phyloP scores from a whole-genome alignment of 768 basidiomycete species.

The Chalciporus piperatus region DNA sequence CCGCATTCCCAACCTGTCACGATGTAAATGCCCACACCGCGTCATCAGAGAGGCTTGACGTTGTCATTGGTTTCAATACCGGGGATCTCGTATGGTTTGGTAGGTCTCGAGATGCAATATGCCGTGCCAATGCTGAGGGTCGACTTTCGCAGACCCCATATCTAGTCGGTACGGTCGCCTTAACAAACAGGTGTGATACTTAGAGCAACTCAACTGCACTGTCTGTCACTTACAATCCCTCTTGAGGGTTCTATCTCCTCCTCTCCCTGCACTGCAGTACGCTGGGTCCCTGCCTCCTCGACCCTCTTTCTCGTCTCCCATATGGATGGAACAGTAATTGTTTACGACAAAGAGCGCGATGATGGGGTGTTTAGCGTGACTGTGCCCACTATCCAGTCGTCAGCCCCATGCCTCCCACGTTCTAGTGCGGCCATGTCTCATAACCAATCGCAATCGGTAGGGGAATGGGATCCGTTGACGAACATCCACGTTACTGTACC shows the following conservation, averaged over 20 bases:
- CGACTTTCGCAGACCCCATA: slow-evolving; percentile 59
- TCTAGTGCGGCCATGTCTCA: slow-evolving; percentile 27
- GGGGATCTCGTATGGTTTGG: slow-evolving; percentile 98
- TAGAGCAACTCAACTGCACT: not conserved
- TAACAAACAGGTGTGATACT: slow-evolving; percentile 68
- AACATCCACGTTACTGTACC: slow-evolving; percentile 79
- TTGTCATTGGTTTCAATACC: slow-evolving; percentile 88
- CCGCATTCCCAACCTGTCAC: slow-evolving; percentile 86
- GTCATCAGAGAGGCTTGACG: slow-evolving; percentile 74
- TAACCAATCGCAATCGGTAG: slow-evolving; percentile 24
- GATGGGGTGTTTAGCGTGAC: slow-evolving; percentile 73
- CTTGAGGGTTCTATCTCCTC: slow-evolving; percentile 70
- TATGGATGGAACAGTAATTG: slow-evolving; percentile 83
- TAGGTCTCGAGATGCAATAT: slow-evolving; percentile 33
- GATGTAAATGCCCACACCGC: slow-evolving; percentile 81
- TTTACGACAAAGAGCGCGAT: slow-evolving; percentile 90
- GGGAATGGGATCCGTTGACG: slow-evolving; percentile 75
- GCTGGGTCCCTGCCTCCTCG: slow-evolving; percentile 80
- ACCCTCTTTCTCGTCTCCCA: slow-evolving; percentile 85
- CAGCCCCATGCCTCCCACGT: slow-evolving; percentile 27
- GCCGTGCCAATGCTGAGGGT: slow-evolving; percentile 2
- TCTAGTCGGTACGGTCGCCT: slow-evolving; percentile 79
- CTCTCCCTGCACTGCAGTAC: slow-evolving; percentile 84
- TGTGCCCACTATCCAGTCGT: slow-evolving; percentile 40
- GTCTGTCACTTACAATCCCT: slow-evolving; percentile 9